phyloP scores from a whole-genome alignment of 441 rosid genomes.

The Erysimum pusillum region DNA sequence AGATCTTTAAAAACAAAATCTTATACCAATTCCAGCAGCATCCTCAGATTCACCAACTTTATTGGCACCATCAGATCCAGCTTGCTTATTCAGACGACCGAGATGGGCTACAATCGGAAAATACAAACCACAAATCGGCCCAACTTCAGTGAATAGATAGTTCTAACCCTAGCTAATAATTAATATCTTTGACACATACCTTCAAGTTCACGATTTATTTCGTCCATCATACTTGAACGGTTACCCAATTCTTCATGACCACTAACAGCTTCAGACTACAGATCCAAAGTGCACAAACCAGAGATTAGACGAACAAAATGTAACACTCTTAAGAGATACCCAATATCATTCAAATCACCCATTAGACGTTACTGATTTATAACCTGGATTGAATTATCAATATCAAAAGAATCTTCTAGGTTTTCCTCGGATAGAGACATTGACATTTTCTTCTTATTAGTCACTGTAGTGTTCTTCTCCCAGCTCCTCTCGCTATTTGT shows the following conservation, averaged over 20 bases:
- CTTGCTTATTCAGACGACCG: neutral
- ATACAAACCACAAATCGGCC: neutral
- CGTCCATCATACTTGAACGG: neutral
- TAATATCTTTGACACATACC: conserved; percentile 15
- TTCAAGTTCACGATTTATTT: neutral
- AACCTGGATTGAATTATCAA: too few species aligned
- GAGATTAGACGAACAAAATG: neutral
- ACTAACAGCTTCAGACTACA: conserved; percentile 23
- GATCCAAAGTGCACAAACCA: conserved; percentile 21
- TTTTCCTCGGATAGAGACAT: too few species aligned
- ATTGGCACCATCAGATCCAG: neutral
- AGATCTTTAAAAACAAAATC: too few species aligned
- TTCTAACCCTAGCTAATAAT: neutral
- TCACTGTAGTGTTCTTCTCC: too few species aligned
- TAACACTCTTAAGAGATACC: too few species aligned
- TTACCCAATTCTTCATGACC: neutral
- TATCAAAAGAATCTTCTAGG: too few species aligned
- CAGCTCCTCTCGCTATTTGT: too few species aligned
- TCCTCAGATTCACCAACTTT: neutral
- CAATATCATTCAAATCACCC: too few species aligned
- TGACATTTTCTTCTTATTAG: too few species aligned
- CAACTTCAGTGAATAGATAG: neutral
- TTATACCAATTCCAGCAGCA: neutral
- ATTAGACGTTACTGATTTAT: too few species aligned
- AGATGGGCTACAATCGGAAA: neutral